Conservation (phyloP, 768 basidiomycete species). For the Tulasnella sp. region DNA sequence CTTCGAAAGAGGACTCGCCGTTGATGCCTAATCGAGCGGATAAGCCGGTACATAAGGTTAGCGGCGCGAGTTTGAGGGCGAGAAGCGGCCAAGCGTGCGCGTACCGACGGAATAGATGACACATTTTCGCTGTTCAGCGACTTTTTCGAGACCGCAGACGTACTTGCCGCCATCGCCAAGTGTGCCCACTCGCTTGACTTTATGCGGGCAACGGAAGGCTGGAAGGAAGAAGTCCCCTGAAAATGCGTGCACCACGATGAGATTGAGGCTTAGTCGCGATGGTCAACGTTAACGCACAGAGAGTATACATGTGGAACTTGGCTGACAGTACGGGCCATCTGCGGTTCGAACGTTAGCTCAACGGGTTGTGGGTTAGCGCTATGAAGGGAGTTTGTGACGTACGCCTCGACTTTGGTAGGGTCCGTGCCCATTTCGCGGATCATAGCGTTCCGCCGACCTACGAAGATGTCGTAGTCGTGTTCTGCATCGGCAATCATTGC, state of each 20-base stretch:
- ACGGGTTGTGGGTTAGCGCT: not conserved
- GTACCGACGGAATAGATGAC: conserved; percentile 28
- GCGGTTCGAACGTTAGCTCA: not conserved
- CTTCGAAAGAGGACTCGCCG: conserved; percentile 29
- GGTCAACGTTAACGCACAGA: not conserved
- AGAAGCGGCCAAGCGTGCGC: not conserved
- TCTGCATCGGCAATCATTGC: conserved; percentile 4
- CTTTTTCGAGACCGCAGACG: conserved; percentile 25
- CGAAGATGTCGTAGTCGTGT: conserved; percentile 17
- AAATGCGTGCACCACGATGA: not conserved
- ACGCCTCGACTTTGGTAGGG: conserved; percentile 20
- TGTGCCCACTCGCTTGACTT: conserved; percentile 24
- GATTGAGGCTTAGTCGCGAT: not conserved
- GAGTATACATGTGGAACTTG: conserved; percentile 17
- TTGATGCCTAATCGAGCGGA: conserved; percentile 17
- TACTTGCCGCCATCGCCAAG: conserved; percentile 28
- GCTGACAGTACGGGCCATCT: conserved; percentile 11
- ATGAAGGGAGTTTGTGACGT: not conserved
- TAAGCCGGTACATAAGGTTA: not conserved
- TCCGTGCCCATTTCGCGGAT: conserved; percentile 19
- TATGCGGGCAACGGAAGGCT: conserved; percentile 23
- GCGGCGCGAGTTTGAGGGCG: not conserved
- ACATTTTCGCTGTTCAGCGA: conserved; percentile 24
- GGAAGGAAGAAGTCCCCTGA: conserved; percentile 29
- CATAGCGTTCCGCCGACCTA: conserved; percentile 14